Evolutionary conservation across 1,284 basidiomycete species (phyloP).

Genomic region (Schizopora paradoxa): DNA sequence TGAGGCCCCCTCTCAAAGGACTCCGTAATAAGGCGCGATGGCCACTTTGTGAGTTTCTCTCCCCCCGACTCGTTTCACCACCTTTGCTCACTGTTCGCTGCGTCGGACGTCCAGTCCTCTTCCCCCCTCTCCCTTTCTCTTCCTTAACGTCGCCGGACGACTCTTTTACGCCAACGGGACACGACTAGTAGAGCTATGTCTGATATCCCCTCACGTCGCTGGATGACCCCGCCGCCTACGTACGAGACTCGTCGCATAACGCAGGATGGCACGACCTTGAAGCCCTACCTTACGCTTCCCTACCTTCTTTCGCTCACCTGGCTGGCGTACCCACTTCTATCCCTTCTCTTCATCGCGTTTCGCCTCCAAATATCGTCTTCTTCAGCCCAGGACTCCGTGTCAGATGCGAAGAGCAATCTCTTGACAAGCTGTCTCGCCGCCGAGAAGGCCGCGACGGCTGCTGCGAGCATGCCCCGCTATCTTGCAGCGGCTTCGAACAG

Average conservation of each 20-base stretch:
- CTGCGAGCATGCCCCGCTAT: conserved; percentile 83
- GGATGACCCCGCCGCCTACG: conserved; percentile 45
- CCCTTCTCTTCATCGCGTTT: conserved; percentile 82
- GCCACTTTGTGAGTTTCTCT: conserved; percentile 1
- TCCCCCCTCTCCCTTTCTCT: conserved; percentile 5
- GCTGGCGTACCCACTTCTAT: conserved; percentile 80
- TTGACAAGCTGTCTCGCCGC: conserved; percentile 78
- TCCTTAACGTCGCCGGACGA: conserved; percentile 44
- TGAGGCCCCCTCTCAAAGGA: conserved; percentile 5
- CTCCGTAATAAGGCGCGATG: no score
- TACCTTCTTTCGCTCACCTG: conserved; percentile 81
- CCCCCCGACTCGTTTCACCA: not conserved
- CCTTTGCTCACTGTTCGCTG: conserved; percentile 5
- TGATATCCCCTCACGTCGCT: conserved; percentile 27
- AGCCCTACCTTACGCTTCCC: conserved; percentile 77
- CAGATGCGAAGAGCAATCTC: conserved; percentile 65
- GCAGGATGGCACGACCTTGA: conserved; percentile 46
- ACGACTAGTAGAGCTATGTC: conserved; percentile 29
- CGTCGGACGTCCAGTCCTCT: conserved; percentile 3
- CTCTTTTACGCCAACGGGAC: conserved; percentile 19
- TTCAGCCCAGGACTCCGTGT: conserved; percentile 62
- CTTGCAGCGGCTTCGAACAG: conserved; percentile 81
- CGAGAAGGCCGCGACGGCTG: conserved; percentile 74
- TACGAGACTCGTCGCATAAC: conserved; percentile 45
- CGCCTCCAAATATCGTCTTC: conserved; percentile 70